Base-by-base conservation (phyloP, 2,329 filamentous ascomycete genomes). In the Trichoderma gracile region DNA sequence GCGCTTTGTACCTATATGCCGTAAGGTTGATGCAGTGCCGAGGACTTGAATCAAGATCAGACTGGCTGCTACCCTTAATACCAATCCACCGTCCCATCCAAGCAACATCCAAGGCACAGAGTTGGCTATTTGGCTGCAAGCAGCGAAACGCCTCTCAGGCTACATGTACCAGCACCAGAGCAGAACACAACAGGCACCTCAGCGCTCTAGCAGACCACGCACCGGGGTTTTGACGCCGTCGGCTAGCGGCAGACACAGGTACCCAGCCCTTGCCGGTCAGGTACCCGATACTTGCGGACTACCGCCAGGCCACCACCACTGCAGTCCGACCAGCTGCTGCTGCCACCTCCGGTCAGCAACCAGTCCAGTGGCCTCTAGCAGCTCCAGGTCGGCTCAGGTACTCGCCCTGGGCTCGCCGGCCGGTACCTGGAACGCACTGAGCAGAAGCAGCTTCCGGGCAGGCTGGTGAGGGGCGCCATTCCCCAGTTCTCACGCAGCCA, bases 81-180 rank as follows among this genome's bases (percentile, higher is more conserved):
- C n/a, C n/a, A n/a, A n/a, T n/a, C 49, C 42, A 42, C 46, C 19
- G 9, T 8, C 12, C 30, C 25, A 27, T 30, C 25, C 47, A 8
- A 27, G 30, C 54, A 45, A 30, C 19, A 59, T 57, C 17, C 62
- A 50, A 40, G 42, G 23, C 23, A n/a, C 30, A 40, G 30, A 30
- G 7, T 19, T 25, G 25, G n/a, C 60, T 45, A 3, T 46, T 38
- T 27, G 42, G 55, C 64, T 57, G 64, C 64, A 65, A 65, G 40
- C 57, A 61, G 64, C 53, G 30, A 25, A 25, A 42, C 58, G 58
- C 58, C 33, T 38, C 49, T 61, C 58, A 61, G 58, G 47, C 47
- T 33, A 58, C 25, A n/a, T 12, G 23, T 21, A 8, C n/a, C 17
- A 21, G 33, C 52, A 42, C 50, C 17, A 52, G 49, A 52, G 49